phyloP scores from a whole-genome alignment of 2,329 filamentous ascomycete species.

The Coleophoma eucalyptorum region DNA sequence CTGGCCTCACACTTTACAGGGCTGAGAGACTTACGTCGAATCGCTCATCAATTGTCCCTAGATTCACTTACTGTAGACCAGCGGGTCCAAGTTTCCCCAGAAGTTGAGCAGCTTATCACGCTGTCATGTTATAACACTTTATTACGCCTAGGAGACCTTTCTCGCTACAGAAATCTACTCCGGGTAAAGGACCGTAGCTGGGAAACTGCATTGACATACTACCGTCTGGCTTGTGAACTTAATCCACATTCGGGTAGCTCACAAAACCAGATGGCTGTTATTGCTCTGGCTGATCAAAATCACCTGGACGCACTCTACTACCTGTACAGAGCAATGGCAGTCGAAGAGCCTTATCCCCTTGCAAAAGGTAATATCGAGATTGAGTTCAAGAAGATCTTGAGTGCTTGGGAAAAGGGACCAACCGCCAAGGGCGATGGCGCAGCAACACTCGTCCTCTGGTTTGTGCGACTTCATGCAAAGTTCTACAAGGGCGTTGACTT shows the following conservation, averaged over 20 bases:
- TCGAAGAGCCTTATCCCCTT: constrained; percentile 69
- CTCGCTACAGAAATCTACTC: constrained; percentile 77
- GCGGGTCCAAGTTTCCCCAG: constrained; percentile 14
- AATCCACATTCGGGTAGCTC: constrained; percentile 76
- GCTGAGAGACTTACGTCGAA: constrained; percentile 22
- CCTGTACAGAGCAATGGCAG: constrained; percentile 78
- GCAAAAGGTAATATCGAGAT: constrained; percentile 74
- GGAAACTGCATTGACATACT: constrained; percentile 78
- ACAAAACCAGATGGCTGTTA: constrained; percentile 87
- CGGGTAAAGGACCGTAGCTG: constrained; percentile 69
- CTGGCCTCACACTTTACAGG: constrained; percentile 57
- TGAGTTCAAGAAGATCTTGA: constrained; percentile 67
- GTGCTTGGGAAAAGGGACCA: constrained; percentile 46
- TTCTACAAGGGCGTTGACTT: constrained; percentile 78
- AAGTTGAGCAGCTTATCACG: constrained; percentile 46
- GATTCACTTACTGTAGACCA: constrained; percentile 19
- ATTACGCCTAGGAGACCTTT: constrained; percentile 84
- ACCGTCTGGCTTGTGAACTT: constrained; percentile 75
- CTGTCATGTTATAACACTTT: constrained; percentile 78
- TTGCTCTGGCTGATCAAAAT: constrained; percentile 72
- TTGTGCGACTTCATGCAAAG: constrained; percentile 79
- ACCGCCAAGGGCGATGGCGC: constrained; percentile 16
- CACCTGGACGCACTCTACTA: constrained; percentile 86
- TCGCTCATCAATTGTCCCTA: constrained; percentile 24
- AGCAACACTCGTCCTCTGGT: constrained; percentile 72